Conservation (phyloP, 2,329 filamentous ascomycete genomes). For the Xylaria sp. region DNA sequence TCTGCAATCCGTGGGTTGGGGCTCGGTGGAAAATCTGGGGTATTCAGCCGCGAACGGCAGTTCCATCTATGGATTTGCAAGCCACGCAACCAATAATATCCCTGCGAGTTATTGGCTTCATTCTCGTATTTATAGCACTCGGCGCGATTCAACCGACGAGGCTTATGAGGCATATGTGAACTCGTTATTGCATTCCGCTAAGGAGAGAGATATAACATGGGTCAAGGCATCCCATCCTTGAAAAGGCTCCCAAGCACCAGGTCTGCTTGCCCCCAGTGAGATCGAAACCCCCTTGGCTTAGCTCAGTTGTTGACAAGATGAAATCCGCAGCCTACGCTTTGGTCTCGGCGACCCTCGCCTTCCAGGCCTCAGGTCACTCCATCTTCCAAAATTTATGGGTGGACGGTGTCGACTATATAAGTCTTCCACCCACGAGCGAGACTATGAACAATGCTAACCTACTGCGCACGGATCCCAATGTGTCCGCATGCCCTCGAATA, state of each 20-base stretch:
- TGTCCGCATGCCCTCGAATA: conserved; percentile 60
- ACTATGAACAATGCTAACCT: conserved; percentile 40
- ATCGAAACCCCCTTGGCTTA: conserved; percentile 23
- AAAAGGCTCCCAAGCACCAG: conserved; percentile 19
- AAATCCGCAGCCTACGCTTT: conserved; percentile 50
- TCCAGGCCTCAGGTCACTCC: conserved; percentile 58
- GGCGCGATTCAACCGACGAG: conserved; percentile 39
- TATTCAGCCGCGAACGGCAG: conserved; percentile 42
- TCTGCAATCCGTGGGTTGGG: conserved; percentile 32
- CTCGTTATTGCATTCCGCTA: conserved; percentile 13
- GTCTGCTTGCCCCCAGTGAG: conserved; percentile 11
- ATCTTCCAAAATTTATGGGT: conserved; percentile 65
- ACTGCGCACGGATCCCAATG: conserved; percentile 54
- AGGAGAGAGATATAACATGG: conserved; percentile 31
- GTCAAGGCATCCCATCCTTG: not conserved
- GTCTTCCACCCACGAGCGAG: conserved; percentile 28
- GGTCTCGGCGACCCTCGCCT: conserved; percentile 51
- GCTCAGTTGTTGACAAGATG: conserved; percentile 47
- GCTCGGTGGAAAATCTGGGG: conserved; percentile 43
- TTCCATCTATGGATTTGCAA: conserved; percentile 36
- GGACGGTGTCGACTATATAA: conserved; percentile 55
- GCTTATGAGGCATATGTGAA: conserved; percentile 34
- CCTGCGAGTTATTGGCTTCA: conserved; percentile 38
- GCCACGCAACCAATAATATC: conserved; percentile 41
- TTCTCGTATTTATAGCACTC: conserved; percentile 37